These are phyloP conservation scores for Phalaenopsis hybrid DNA, from an alignment of 116 monocot species.

Conservation along the genomic window DNA sequence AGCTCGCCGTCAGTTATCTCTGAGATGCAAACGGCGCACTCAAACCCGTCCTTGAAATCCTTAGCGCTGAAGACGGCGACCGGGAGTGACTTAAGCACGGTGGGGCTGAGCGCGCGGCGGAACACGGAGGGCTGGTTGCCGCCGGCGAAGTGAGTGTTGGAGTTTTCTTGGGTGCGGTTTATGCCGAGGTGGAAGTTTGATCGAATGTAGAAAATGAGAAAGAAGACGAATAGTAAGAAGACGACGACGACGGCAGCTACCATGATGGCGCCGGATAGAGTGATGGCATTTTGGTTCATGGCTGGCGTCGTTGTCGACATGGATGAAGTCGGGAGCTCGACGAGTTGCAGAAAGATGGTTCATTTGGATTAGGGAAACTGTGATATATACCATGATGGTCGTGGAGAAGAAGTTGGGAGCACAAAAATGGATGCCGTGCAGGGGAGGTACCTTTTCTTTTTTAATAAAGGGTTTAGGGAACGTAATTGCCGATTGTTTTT, in stretches of 20 bases:
- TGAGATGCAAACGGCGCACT: conserved; percentile 35
- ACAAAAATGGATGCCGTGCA: no score
- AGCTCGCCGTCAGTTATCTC: conserved; percentile 30
- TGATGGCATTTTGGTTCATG: background rate
- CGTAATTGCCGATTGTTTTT: no score
- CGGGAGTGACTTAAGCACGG: conserved; percentile 21
- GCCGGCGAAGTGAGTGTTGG: background rate
- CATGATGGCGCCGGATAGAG: background rate
- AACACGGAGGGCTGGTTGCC: background rate
- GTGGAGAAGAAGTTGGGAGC: no score
- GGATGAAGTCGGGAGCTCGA: no score
- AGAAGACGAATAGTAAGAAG: background rate
- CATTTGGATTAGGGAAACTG: no score
- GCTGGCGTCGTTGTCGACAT: background rate
- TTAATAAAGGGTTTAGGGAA: no score
- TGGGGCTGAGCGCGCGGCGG: conserved; percentile 12
- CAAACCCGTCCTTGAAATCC: conserved; percentile 8
- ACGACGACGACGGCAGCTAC: conserved; percentile 8
- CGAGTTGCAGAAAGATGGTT: no score
- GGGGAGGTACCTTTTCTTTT: no score
- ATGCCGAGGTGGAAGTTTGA: background rate
- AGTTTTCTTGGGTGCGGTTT: background rate
- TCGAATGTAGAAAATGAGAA: conserved; percentile 12
- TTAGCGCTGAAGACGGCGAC: conserved; percentile 10
- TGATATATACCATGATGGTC: no score